Evolutionary conservation across 331 rosid species (phyloP).

Genomic region (Cydonia oblonga): DNA sequence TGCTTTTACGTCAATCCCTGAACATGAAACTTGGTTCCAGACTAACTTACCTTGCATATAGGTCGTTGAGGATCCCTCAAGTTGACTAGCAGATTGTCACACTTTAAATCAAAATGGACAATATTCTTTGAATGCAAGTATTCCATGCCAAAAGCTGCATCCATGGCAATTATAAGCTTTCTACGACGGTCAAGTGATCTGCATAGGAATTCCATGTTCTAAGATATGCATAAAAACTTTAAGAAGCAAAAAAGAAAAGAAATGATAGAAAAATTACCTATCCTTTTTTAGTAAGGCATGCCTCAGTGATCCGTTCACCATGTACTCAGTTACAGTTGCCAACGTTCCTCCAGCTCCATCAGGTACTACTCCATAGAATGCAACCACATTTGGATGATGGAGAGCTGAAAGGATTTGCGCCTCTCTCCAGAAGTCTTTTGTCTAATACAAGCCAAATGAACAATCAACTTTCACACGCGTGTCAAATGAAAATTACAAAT

Average conservation of each 20-base stretch:
- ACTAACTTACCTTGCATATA: conserved; percentile 54
- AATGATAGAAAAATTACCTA: conserved; percentile 25
- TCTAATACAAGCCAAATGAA: conserved; percentile 29
- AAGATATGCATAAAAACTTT: conserved; percentile 8
- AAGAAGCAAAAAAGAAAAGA: conserved; percentile 12
- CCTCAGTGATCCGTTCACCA: conserved; percentile 87
- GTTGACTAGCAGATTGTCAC: conserved; percentile 66
- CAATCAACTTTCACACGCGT: conserved; percentile 6
- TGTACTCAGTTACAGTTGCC: conserved; percentile 85
- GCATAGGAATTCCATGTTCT: conserved; percentile 20
- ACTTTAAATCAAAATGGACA: conserved; percentile 66
- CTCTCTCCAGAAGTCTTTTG: conserved; percentile 74
- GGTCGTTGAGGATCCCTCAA: conserved; percentile 65
- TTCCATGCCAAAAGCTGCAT: conserved; percentile 79
- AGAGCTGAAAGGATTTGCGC: conserved; percentile 63
- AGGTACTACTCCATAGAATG: conserved; percentile 85
- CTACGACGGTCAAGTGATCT: conserved; percentile 50
- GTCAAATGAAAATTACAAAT: neutral
- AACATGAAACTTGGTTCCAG: neutral
- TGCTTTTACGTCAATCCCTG: neutral
- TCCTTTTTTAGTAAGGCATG: conserved; percentile 58
- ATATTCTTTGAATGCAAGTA: conserved; percentile 61
- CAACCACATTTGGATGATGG: conserved; percentile 90
- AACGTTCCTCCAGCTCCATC: conserved; percentile 82
- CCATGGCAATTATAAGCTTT: conserved; percentile 67